phyloP scores from a whole-genome alignment of 2,329 filamentous ascomycete genomes.

The Colletotrichum aenigma region DNA sequence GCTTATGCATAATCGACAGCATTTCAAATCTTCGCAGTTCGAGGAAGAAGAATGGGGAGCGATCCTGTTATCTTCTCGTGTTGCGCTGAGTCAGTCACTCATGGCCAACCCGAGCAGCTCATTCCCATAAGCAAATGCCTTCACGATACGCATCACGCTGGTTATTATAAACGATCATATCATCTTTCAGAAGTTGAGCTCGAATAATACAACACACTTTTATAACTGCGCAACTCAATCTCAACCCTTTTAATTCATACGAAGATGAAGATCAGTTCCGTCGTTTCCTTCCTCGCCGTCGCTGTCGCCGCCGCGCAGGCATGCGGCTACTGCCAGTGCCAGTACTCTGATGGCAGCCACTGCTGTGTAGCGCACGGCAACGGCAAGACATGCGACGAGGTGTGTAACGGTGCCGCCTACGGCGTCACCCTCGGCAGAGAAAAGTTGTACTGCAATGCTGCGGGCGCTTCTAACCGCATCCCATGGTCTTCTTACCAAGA shows the following conservation, averaged over 20 bases:
- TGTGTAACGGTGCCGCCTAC: neutral
- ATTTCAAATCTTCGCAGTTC: neutral
- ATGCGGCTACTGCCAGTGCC: neutral
- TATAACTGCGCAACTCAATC: neutral
- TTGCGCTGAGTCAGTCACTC: neutral
- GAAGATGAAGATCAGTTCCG: neutral
- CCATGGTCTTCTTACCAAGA: neutral
- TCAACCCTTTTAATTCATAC: neutral
- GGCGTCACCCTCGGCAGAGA: neutral
- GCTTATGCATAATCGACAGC: neutral
- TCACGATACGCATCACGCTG: neutral
- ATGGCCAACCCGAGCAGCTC: neutral
- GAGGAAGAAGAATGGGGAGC: neutral
- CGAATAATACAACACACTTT: neutral
- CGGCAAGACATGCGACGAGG: neutral
- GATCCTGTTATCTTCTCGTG: neutral
- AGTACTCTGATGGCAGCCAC: neutral
- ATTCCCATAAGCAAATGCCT: neutral
- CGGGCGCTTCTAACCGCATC: neutral
- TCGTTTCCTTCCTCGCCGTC: neutral
- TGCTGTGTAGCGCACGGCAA: neutral
- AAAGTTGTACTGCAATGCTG: neutral
- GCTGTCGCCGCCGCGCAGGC: neutral
- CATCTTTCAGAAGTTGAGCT: neutral
- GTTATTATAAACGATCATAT: neutral